Evolutionary conservation across 129 eudicot species (phyloP), one percentile per base, ranked within the genome.

Genomic region (Deinandra increscens): DNA sequence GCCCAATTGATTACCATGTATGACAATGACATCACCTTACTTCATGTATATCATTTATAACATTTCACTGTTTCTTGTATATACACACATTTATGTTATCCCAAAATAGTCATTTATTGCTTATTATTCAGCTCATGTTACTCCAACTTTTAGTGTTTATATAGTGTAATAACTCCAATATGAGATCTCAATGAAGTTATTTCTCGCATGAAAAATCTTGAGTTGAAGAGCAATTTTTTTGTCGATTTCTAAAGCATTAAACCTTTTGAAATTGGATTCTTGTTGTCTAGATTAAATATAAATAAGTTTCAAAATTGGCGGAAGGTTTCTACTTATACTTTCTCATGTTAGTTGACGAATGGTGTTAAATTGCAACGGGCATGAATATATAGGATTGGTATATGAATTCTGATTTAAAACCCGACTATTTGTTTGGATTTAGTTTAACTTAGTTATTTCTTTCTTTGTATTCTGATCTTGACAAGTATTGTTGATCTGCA

Each of bases 1-100:
- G 87, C 87, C 43, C 99, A 94, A 56, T 72, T 87, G 78, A 84
- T 90, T 83, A 83, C 97, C 69, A 80, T 89, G 99, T 94, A 94
- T 26, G 86, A 68, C 43, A 48, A 70, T 39, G 8, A 72, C 66
- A 54, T 70, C 59, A 19, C 77, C 42, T 15, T 20, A 56, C 61
- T 55, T 59, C 33, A 75, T 75, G 68, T 33, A 11, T 61, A 45
- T 38, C 44, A 9, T 22, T 26, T 46, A 68, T 34, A 8, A 22
- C 36, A 38, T 48, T 33, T 17, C 20, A 17, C 23, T 63, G 31
- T 74, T 33, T 64, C 33, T 73, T 62, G 23, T 68, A 29, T 18
- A 51, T 34, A 48, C 37, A 12, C 49, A 37, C 20, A 19, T 38
- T 17, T 53, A 69, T 19, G 31, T 33, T 67, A 45, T 45, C 29